A percentile compares a stretch with the other conserved stretches of the same genome.
phyloP scores from a whole-genome alignment of 306 rosid species.

The Begonia fuchsioides region DNA sequence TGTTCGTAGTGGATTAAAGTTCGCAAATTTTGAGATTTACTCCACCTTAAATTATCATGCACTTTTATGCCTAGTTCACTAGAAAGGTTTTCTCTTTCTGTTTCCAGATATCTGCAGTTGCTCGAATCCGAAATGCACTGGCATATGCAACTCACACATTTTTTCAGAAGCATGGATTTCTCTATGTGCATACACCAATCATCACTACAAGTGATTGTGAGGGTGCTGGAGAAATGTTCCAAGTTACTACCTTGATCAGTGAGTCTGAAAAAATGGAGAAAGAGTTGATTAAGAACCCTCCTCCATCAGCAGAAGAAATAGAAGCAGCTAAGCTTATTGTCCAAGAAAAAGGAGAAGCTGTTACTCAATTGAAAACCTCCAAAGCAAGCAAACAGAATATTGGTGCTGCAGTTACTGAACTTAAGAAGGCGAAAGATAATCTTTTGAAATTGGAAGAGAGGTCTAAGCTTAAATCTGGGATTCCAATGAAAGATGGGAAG shows the following conservation, averaged over 20 bases:
- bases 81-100: not conserved
- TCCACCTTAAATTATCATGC: too few species aligned
- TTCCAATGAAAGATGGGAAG: slow-evolving; percentile 84
- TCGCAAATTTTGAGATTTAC: too few species aligned
- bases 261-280: slow-evolving; percentile 80
- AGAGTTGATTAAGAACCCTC: slow-evolving; percentile 67
- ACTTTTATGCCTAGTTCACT: not conserved
- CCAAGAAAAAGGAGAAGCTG: slow-evolving; percentile 61
- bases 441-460: slow-evolving; percentile 55
- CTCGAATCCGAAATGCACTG: slow-evolving; percentile 74
- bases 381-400: slow-evolving; percentile 59
- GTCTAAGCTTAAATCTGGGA: slow-evolving; percentile 68
- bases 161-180: slow-evolving; percentile 61
- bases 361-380: slow-evolving; percentile 51
- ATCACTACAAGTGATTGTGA: slow-evolving; percentile 95
- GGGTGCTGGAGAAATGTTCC: slow-evolving; percentile 99
- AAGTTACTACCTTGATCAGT: slow-evolving; percentile 72
- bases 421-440: slow-evolving; percentile 62
- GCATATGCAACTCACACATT: slow-evolving; percentile 83
- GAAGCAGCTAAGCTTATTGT: slow-evolving; percentile 47
- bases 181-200: slow-evolving; percentile 87
- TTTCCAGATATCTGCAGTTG: slow-evolving; percentile 74
- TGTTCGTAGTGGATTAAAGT: too few species aligned
- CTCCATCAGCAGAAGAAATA: slow-evolving; percentile 61
- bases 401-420: slow-evolving; percentile 45